phyloP scores from a whole-genome alignment of 495 filamentous ascomycete genomes.

The Aspergillus asperescens region DNA sequence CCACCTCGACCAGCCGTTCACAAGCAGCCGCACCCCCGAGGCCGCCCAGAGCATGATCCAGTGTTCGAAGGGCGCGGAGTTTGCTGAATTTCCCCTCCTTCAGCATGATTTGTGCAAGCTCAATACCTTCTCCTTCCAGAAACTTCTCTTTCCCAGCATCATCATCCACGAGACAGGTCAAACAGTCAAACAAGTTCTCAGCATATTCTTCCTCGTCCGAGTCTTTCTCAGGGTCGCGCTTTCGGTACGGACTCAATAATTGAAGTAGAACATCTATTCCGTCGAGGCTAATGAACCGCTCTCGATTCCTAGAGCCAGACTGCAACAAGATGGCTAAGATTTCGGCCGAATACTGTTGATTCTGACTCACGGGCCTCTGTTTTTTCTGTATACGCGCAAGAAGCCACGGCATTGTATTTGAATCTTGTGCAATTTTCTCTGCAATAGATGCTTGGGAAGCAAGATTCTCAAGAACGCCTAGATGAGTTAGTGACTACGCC shows the following conservation, averaged over 20 bases:
- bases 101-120: slow-evolving; percentile 87
- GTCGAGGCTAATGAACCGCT: slow-evolving; percentile 58
- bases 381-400: slow-evolving; percentile 60
- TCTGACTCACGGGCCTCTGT: slow-evolving; percentile 65
- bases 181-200: slow-evolving; percentile 82
- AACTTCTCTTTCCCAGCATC: slow-evolving; percentile 73
- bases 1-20: slow-evolving; percentile 70
- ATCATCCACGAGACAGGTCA: slow-evolving; percentile 76
- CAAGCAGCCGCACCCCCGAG: slow-evolving; percentile 54
- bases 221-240: slow-evolving; percentile 78
- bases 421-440: slow-evolving; percentile 64
- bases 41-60: slow-evolving; percentile 77
- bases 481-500: slow-evolving; percentile 14
- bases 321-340: slow-evolving; percentile 82
- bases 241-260: slow-evolving; percentile 81
- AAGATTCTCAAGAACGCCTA: slow-evolving; percentile 76
- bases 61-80: slow-evolving; percentile 64
- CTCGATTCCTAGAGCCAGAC: slow-evolving; percentile 59
- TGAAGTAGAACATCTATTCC: slow-evolving; percentile 78
- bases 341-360: slow-evolving; percentile 94
- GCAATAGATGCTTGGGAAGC: slow-evolving; percentile 62
- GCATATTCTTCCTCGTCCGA: slow-evolving; percentile 91
- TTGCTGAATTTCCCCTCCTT: slow-evolving; percentile 77
- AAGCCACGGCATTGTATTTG: slow-evolving; percentile 67
- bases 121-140: slow-evolving; percentile 84